phyloP scores from a whole-genome alignment of 1,284 basidiomycete genomes.

The Malassezia cuniculi region DNA sequence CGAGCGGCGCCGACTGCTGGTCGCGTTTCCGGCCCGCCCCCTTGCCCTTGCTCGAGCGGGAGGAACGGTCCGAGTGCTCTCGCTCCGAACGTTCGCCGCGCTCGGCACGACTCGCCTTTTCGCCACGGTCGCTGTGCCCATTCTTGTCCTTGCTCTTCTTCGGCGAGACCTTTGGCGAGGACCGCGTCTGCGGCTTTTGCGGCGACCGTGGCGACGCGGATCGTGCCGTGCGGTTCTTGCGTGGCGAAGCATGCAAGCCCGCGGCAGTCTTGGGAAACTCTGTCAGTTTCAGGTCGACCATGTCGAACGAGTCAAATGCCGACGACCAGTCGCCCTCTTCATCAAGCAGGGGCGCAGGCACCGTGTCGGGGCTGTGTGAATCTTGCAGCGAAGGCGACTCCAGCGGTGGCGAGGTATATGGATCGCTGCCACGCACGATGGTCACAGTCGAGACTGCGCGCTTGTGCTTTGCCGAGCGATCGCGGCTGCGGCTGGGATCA shows the following conservation, averaged over 20 bases:
- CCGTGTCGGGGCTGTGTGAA: neutral
- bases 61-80: no score
- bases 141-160: no score
- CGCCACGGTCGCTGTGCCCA: no score
- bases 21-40: no score
- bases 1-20: no score
- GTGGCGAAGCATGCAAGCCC: neutral
- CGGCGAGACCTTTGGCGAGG: no score
- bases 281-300: slow-evolving; percentile 1
- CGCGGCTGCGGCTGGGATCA: no score
- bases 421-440: slow-evolving; percentile 6
- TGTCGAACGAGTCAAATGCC: slow-evolving; percentile 7
- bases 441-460: slow-evolving; percentile 12
- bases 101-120: no score
- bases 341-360: neutral
- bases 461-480: no score
- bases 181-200: neutral
- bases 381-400: neutral
- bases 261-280: no score
- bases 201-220: neutral
- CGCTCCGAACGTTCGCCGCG: no score
- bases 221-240: neutral
- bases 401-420: neutral
- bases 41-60: no score
- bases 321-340: slow-evolving; percentile 9